A percentile compares a stretch with the other conserved stretches of the same genome.
phyloP scores from a whole-genome alignment of 2,329 filamentous ascomycete genomes.

The Beauveria rudraprayagi region DNA sequence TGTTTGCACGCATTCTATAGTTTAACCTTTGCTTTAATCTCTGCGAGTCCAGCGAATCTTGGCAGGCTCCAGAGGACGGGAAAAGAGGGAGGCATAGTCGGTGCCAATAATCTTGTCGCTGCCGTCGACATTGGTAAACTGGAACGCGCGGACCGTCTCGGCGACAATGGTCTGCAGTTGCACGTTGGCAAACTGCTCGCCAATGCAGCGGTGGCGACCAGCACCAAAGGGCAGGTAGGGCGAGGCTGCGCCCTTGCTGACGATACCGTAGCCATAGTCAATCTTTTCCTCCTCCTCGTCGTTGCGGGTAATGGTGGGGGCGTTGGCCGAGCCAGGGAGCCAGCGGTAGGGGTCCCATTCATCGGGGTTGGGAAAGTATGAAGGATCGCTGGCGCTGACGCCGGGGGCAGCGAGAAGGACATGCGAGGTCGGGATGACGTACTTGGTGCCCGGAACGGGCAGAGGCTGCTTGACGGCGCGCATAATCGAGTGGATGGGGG shows the following conservation, averaged over 20 bases:
- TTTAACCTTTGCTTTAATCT: slow-evolving; percentile 25
- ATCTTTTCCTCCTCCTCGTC: slow-evolving; percentile 65
- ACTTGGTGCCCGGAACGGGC: slow-evolving; percentile 73
- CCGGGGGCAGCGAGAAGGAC: slow-evolving; percentile 78
- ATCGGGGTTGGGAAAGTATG: slow-evolving; percentile 74
- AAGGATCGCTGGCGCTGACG: slow-evolving; percentile 62
- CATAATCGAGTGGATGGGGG: slow-evolving; percentile 92
- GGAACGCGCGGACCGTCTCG: slow-evolving; percentile 68
- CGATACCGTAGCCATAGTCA: slow-evolving; percentile 88
- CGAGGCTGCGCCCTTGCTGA: slow-evolving; percentile 82
- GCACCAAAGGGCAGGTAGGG: slow-evolving; percentile 94
- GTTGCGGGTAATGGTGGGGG: slow-evolving; percentile 36
- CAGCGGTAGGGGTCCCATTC: slow-evolving; percentile 89
- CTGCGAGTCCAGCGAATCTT: slow-evolving; percentile 69
- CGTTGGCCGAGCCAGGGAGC: slow-evolving; percentile 57
- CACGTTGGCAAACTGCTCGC: slow-evolving; percentile 91
- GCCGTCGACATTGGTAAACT: slow-evolving; percentile 69
- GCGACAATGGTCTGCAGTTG: slow-evolving; percentile 82
- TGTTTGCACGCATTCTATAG: neutral
- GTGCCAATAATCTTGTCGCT: slow-evolving; percentile 59
- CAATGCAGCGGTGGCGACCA: slow-evolving; percentile 87
- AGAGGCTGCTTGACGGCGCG: slow-evolving; percentile 86
- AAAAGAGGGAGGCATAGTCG: slow-evolving; percentile 65
- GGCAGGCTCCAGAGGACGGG: slow-evolving; percentile 62
- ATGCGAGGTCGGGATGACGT: slow-evolving; percentile 72